phyloP scores from a whole-genome alignment of 495 filamentous ascomycete species.

The Penicillium tannophilum region DNA sequence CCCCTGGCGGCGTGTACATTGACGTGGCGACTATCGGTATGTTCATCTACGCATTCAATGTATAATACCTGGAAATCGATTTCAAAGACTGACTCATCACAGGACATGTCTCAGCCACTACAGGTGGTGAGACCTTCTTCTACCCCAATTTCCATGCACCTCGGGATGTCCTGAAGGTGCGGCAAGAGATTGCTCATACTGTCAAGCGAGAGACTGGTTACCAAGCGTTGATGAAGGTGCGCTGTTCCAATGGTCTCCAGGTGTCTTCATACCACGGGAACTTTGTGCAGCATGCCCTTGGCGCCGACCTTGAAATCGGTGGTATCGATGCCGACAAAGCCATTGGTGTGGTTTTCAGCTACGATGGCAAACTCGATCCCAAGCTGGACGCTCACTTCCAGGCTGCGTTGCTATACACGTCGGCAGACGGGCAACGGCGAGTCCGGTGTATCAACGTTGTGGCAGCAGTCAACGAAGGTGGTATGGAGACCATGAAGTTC shows the following conservation, averaged over 20 bases:
- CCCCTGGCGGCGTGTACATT: slow-evolving; percentile 84
- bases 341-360: slow-evolving; percentile 87
- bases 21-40: slow-evolving; percentile 93
- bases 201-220: slow-evolving; percentile 93
- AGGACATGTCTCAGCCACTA: slow-evolving; percentile 55
- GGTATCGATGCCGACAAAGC: slow-evolving; percentile 92
- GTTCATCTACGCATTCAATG: slow-evolving; percentile 23
- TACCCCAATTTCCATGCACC: slow-evolving; percentile 93
- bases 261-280: slow-evolving; percentile 93
- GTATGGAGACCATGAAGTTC: slow-evolving; percentile 82
- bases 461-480: slow-evolving; percentile 83
- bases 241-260: slow-evolving; percentile 95
- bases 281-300: slow-evolving; percentile 91
- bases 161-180: slow-evolving; percentile 81
- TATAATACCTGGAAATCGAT: neutral
- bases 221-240: slow-evolving; percentile 97
- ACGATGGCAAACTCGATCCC: slow-evolving; percentile 94
- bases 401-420: slow-evolving; percentile 91
- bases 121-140: slow-evolving; percentile 91
- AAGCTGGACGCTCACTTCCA: slow-evolving; percentile 99
- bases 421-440: slow-evolving; percentile 82
- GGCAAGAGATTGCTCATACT: slow-evolving; percentile 81
- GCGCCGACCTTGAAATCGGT: slow-evolving; percentile 94
- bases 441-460: slow-evolving; percentile 94
- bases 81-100: slow-evolving; percentile 15